Base-by-base conservation (phyloP, 2,329 filamentous ascomycete genomes). In the Ceratocystis smalleyi region DNA sequence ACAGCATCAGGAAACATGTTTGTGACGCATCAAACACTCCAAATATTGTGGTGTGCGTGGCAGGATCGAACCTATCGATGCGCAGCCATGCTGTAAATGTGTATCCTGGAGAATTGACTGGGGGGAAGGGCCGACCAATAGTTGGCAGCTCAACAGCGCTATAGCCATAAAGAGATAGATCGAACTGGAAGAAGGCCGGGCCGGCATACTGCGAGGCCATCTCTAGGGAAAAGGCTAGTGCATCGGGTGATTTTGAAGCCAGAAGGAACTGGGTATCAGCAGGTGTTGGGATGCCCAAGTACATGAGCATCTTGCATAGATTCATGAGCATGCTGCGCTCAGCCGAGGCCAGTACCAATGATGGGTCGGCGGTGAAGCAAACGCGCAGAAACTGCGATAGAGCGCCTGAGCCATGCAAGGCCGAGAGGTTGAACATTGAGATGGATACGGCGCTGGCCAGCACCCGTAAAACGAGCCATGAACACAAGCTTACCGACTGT, bases 11-110 rank as follows among this genome's bases (percentile, higher is more conserved):
- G 71, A 99, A 99, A 74, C 94, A 99, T 4, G 89, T 90, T 73
- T 97, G 92, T 4, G 84, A 90, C 2, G 86, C 80, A 74, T 99
- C 94, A 73, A 95, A 97, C 7, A 94, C 89, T 30, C 94, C 94
- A 73, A 99, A 99, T 15, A 99, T 81, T 0, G 94, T 99, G 0
- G 94, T 99, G 73, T 99, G 94, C 17, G 88, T 85, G 57, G 83
- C 82, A 4, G 83, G 77, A 72, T 99, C 95, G 73, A 94, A 97
- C 49, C 84, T 79, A 72, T 97, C 91, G 66, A 99, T 83, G 22
- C 88, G 84, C 61, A 96, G 82, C 94, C 94, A 99, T 0, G 89
- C 83, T 57, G 88, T 83, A 67, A 99, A 87, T 0, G 91, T 95
- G 75, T 97, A 99, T 22, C 94, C 95, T n/a, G 80, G 78, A 8